These are phyloP conservation scores for Biscogniauxia marginata DNA, from an alignment of 2,329 filamentous ascomycete genomes.

Conservation along the genomic window DNA sequence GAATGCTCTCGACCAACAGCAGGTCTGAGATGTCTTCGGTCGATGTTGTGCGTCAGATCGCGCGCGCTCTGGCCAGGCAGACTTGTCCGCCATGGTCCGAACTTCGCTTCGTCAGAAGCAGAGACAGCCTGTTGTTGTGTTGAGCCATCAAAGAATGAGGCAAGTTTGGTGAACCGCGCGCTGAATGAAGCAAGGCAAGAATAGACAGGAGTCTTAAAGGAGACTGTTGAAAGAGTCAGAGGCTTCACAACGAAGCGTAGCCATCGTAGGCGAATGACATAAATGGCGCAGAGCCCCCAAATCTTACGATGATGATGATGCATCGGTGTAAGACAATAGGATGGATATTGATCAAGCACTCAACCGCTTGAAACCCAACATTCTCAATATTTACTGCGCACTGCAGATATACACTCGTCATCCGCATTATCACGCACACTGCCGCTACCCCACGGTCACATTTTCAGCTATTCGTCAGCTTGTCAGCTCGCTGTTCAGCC, in stretches of 20 bases:
- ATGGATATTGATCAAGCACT: neutral
- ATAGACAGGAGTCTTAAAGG: neutral
- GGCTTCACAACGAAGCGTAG: constrained; percentile 4
- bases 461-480: constrained; percentile 10
- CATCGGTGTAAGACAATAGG: neutral
- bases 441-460: constrained; percentile 8
- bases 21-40: constrained; percentile 2
- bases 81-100: constrained; percentile 6
- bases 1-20: constrained; percentile 10
- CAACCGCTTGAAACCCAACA: neutral
- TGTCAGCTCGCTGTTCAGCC: neutral
- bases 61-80: constrained; percentile 19
- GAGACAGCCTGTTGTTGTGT: constrained; percentile 21
- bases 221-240: constrained; percentile 5
- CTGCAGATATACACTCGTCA: no score
- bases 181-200: constrained; percentile 27
- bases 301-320: neutral
- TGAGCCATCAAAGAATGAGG: constrained; percentile 21
- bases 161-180: constrained; percentile 30
- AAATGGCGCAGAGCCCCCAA: constrained; percentile 14
- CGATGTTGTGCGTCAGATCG: constrained; percentile 9
- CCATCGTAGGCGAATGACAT: constrained; percentile 8
- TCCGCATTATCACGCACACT: constrained; percentile 8
- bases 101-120: constrained; percentile 4
- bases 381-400: neutral